These are phyloP conservation scores for Apophysomyces trapeziformis DNA, from an alignment of 371 early-diverging fungal genomes.

Conservation along the genomic window DNA sequence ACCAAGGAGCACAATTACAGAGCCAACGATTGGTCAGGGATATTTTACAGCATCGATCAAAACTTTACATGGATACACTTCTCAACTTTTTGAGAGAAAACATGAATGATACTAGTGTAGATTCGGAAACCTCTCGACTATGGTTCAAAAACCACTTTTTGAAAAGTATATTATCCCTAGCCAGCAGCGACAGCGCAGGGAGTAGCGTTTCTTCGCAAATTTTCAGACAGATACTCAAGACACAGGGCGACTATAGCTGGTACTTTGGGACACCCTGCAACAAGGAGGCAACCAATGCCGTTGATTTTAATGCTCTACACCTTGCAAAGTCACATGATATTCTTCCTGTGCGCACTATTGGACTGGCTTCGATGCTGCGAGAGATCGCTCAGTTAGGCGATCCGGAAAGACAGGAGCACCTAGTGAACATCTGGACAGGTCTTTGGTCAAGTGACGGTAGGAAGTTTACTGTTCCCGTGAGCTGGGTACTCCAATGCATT, in stretches of 20 bases:
- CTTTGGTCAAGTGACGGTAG: slow-evolving; percentile 25
- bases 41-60: slow-evolving; percentile 28
- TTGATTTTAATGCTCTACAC: slow-evolving; percentile 20
- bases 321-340: slow-evolving; percentile 31
- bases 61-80: slow-evolving; percentile 27
- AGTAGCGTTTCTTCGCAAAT: slow-evolving; percentile 31
- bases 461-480: slow-evolving; percentile 35
- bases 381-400: slow-evolving; percentile 37
- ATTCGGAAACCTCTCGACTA: slow-evolving; percentile 18
- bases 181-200: slow-evolving; percentile 19
- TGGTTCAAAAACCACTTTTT: slow-evolving; percentile 48
- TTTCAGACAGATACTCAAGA: slow-evolving; percentile 37
- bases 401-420: slow-evolving; percentile 21
- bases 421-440: slow-evolving; percentile 33
- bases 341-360: slow-evolving; percentile 29
- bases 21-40: slow-evolving; percentile 24
- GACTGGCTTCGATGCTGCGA: slow-evolving; percentile 36
- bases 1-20: slow-evolving; percentile 32
- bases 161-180: slow-evolving; percentile 24
- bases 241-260: slow-evolving; percentile 38
- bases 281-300: slow-evolving; percentile 12
- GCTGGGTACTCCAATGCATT: slow-evolving; percentile 39
- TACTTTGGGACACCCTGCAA: slow-evolving; percentile 36
- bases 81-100: slow-evolving; percentile 22
- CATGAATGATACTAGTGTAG: slow-evolving; percentile 19